These are phyloP conservation scores for Kwoniella heveanensis DNA, from an alignment of 768 basidiomycete genomes.

Conservation along the genomic window DNA sequence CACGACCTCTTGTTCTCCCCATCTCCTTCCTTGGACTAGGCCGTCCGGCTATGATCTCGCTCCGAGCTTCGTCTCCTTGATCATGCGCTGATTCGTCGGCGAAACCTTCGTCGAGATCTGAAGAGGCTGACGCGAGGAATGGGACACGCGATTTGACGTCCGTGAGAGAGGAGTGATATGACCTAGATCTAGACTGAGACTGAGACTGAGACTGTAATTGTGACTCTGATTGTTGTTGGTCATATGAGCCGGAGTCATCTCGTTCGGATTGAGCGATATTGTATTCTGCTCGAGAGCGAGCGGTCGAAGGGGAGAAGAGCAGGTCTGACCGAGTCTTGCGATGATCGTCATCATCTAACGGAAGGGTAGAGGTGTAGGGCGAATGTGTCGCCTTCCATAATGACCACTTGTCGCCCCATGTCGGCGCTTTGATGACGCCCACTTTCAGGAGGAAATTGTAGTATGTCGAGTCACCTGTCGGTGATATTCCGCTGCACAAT, in stretches of 20 bases:
- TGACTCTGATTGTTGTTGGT: background rate
- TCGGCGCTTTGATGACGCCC: constrained; percentile 43
- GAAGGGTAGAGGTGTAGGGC: background rate
- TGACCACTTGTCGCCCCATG: constrained; percentile 52
- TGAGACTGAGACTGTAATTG: too few relatives aligned
- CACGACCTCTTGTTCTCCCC: background rate
- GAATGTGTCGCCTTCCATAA: constrained; percentile 34
- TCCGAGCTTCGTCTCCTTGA: background rate
- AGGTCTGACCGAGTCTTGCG: background rate
- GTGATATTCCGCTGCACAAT: constrained; percentile 44
- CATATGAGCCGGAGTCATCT: background rate
- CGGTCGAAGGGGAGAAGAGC: background rate
- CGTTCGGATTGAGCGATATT: background rate
- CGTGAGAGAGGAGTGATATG: background rate
- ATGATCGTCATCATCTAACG: background rate
- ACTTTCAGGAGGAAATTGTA: constrained; percentile 50
- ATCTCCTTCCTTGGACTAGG: constrained; percentile 37
- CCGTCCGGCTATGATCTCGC: constrained; percentile 12
- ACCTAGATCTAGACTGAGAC: too few relatives aligned
- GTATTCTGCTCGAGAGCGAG: background rate
- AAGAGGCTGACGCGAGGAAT: constrained; percentile 46
- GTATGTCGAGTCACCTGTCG: constrained; percentile 42
- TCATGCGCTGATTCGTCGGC: constrained; percentile 17
- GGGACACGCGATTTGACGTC: constrained; percentile 29
- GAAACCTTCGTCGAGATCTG: constrained; percentile 47